Conservation (phyloP, 805 yeast species). For the Wickerhamomyces silvicola region DNA sequence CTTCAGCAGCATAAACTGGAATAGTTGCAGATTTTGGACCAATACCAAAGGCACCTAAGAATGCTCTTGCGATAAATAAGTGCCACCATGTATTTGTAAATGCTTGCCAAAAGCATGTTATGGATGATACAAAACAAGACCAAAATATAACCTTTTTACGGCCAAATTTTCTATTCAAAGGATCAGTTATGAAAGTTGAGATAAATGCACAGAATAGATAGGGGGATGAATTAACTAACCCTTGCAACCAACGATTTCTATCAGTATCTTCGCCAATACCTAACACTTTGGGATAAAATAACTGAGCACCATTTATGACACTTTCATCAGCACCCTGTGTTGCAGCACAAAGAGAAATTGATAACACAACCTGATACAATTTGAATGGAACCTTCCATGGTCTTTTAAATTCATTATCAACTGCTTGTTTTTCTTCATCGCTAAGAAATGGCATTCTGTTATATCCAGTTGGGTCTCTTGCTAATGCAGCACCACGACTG, state of each 20-base stretch:
- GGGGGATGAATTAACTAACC: slow-evolving; percentile 60
- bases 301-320: slow-evolving; percentile 60
- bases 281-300: slow-evolving; percentile 43
- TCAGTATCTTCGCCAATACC: slow-evolving; percentile 36
- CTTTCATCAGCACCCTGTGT: slow-evolving; percentile 73
- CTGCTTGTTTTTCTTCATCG: slow-evolving; percentile 24
- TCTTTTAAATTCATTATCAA: slow-evolving; percentile 40
- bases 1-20: slow-evolving; percentile 62
- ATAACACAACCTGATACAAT: slow-evolving; percentile 55
- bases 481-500: slow-evolving; percentile 50
- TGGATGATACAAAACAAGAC: slow-evolving; percentile 49
- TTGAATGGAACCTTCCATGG: slow-evolving; percentile 43
- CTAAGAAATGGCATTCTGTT: slow-evolving; percentile 30
- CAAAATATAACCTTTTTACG: slow-evolving; percentile 55
- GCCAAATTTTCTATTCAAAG: slow-evolving; percentile 45
- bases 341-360: slow-evolving; percentile 47
- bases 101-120: slow-evolving; percentile 60
- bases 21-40: slow-evolving; percentile 65
- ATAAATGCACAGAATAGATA: slow-evolving; percentile 51
- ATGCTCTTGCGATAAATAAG: slow-evolving; percentile 51
- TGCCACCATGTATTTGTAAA: slow-evolving; percentile 56
- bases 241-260: slow-evolving; percentile 43
- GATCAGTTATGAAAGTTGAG: slow-evolving; percentile 52
- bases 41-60: slow-evolving; percentile 58
- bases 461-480: slow-evolving; percentile 42